Conservation (phyloP, 140 eudicot species). For the Oenanthe javanica region DNA sequence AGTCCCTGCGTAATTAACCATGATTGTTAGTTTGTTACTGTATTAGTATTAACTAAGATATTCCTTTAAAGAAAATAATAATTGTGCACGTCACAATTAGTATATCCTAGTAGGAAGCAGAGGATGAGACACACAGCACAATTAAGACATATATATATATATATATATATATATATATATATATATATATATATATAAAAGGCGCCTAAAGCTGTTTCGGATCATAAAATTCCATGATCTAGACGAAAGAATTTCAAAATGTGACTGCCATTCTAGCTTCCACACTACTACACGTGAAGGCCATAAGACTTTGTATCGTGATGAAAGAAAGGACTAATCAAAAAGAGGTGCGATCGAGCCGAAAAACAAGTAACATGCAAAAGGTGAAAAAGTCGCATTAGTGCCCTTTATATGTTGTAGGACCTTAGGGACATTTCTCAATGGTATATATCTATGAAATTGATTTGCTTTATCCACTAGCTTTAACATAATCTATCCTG, state of each 20-base stretch:
- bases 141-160: too few species aligned
- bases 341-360: background rate
- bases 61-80: background rate
- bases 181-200: too few species aligned
- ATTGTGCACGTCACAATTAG: background rate
- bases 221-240: background rate
- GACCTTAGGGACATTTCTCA: background rate
- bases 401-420: background rate
- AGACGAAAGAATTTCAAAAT: background rate
- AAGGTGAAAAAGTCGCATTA: background rate
- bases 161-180: too few species aligned
- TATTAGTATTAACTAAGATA: background rate
- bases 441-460: background rate
- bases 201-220: background rate
- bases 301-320: background rate
- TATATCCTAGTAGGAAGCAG: background rate
- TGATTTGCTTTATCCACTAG: background rate
- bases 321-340: background rate
- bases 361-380: background rate
- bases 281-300: conserved; percentile 5
- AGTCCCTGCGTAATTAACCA: conserved; percentile 48
- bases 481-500: background rate
- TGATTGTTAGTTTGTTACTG: background rate
- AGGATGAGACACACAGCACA: background rate
- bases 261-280: conserved; percentile 2